Evolutionary conservation across 768 basidiomycete genomes (phyloP).

Genomic region (Podaxis pistillaris): DNA sequence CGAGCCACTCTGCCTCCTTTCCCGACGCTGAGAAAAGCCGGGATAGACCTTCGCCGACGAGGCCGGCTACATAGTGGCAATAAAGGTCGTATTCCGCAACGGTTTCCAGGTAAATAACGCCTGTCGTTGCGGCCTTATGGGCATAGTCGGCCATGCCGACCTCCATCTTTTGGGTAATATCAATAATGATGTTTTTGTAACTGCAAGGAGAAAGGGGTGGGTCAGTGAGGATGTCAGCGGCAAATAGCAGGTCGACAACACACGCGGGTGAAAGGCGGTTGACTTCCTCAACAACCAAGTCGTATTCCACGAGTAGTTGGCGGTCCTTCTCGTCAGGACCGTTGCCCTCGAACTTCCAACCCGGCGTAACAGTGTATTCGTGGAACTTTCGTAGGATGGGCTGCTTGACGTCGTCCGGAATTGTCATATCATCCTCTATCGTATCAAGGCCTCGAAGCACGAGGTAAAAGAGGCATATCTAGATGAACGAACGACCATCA

Average conservation of each 20-base stretch:
- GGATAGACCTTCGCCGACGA: conserved; percentile 94
- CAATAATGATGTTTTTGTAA: conserved; percentile 77
- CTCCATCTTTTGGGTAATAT: conserved; percentile 86
- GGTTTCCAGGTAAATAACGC: conserved; percentile 67
- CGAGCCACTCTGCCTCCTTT: conserved; percentile 76
- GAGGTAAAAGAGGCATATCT: conserved; percentile 96
- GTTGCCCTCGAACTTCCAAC: conserved; percentile 81
- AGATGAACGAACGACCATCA: conserved; percentile 7
- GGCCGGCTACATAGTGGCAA: conserved; percentile 97
- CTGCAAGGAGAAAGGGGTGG: conserved; percentile 30
- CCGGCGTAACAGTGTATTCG: conserved; percentile 71
- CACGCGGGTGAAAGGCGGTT: conserved; percentile 65
- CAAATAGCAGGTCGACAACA: conserved; percentile 21
- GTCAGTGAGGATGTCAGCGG: conserved; percentile 7
- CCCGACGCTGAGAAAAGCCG: conserved; percentile 83
- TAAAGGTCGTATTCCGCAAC: conserved; percentile 93
- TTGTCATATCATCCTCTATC: conserved; percentile 97
- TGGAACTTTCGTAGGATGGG: conserved; percentile 83
- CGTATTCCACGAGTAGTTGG: conserved; percentile 80
- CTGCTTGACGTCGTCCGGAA: conserved; percentile 83
- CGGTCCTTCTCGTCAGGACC: conserved; percentile 90
- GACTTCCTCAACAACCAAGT: conserved; percentile 79
- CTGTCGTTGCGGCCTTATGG: conserved; percentile 73
- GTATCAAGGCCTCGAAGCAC: conserved; percentile 95
- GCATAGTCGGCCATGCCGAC: conserved; percentile 95